Percentiles rank a stretch among this genome's conserved stretches.
phyloP scores from a whole-genome alignment of 176 grass and related monocot genomes.

The Poa annua region DNA sequence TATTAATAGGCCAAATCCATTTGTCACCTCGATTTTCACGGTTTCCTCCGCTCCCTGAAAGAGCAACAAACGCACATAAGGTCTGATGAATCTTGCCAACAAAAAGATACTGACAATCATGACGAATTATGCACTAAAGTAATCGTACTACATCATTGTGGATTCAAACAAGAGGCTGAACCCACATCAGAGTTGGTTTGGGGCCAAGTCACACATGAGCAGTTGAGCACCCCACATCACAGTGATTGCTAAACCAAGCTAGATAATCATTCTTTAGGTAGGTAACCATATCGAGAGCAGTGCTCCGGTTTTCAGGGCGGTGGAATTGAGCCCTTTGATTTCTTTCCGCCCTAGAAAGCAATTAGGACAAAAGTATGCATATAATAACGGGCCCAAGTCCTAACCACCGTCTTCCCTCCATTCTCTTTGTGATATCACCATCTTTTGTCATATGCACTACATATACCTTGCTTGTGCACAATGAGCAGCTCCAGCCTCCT shows the following conservation, averaged over 20 bases:
- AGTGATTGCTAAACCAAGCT: constrained; percentile 28
- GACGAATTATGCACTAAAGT: constrained; percentile 19
- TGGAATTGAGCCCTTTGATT: constrained; percentile 49
- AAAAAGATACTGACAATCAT: constrained; percentile 3
- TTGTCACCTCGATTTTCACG: background rate
- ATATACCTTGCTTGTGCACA: constrained; percentile 55
- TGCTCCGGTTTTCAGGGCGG: constrained; percentile 54
- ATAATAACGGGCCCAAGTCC: constrained; percentile 31
- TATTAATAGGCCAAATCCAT: background rate
- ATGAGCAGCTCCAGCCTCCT: constrained; percentile 34
- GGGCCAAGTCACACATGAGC: constrained; percentile 36
- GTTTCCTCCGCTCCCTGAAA: constrained; percentile 5
- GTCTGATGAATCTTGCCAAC: background rate
- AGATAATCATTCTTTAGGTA: constrained; percentile 25
- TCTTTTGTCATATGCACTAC: constrained; percentile 47
- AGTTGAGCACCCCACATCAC: constrained; percentile 33
- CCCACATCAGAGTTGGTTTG: constrained; percentile 5
- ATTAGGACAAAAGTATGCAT: constrained; percentile 49
- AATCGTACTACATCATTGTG: background rate
- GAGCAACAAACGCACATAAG: background rate
- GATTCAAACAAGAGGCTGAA: constrained; percentile 9
- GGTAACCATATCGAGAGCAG: constrained; percentile 40
- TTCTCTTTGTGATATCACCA: constrained; percentile 48
- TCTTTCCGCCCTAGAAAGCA: constrained; percentile 70
- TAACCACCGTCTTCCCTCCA: constrained; percentile 23